These are phyloP conservation scores for Zygosaccharomyces rouxii DNA, from an alignment of 805 yeast genomes.

Conservation along the genomic window DNA sequence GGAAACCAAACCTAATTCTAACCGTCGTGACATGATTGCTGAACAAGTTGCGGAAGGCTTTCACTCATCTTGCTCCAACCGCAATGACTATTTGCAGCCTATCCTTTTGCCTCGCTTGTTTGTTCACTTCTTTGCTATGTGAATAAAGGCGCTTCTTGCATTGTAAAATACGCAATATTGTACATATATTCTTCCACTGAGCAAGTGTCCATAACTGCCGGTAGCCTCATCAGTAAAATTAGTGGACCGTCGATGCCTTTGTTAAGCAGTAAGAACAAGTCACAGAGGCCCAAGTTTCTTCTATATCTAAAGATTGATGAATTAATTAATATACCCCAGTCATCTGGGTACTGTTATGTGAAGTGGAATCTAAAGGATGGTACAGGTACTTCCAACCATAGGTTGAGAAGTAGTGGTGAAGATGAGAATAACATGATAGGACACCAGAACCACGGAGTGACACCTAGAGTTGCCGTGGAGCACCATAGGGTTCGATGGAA, in stretches of 20 bases:
- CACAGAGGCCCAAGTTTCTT: slow-evolving; percentile 56
- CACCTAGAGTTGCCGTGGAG: slow-evolving; percentile 42
- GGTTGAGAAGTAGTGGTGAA: slow-evolving; percentile 4
- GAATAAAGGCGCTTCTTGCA: not conserved
- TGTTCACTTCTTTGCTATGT: not conserved
- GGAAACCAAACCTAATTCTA: not conserved
- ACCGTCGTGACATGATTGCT: not conserved
- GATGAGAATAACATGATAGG: slow-evolving; percentile 32
- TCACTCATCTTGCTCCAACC: not conserved
- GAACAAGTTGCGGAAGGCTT: not conserved
- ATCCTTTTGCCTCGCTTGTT: not conserved
- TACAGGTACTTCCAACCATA: slow-evolving; percentile 26
- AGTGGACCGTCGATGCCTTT: slow-evolving; percentile 8
- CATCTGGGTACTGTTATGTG: slow-evolving; percentile 62
- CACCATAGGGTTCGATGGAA: slow-evolving; percentile 53
- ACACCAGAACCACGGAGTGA: slow-evolving; percentile 35
- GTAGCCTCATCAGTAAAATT: too few relatives aligned
- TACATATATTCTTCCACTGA: not conserved
- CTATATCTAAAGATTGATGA: slow-evolving; percentile 58
- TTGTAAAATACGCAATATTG: not conserved
- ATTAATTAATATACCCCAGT: slow-evolving; percentile 79
- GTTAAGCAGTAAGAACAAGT: slow-evolving; percentile 21
- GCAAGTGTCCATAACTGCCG: not conserved
- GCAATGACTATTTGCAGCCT: not conserved
- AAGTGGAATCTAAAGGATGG: slow-evolving; percentile 57